Evolutionary conservation across 345 rosid genomes (phyloP).

Genomic region (Hirschfeldia incana): DNA sequence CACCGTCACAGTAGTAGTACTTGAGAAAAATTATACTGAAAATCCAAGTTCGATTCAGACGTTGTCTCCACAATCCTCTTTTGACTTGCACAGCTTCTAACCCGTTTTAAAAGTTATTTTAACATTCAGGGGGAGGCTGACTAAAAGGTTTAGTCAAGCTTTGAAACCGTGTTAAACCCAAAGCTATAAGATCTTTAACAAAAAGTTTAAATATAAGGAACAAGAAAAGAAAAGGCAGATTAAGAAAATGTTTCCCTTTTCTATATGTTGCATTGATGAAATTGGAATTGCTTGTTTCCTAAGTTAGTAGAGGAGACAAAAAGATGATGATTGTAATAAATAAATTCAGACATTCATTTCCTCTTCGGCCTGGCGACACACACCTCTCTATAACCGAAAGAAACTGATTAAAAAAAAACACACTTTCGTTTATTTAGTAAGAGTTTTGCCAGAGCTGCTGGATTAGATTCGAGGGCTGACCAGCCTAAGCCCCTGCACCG

Average conservation of each 20-base stretch:
- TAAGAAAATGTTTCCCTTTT: background rate
- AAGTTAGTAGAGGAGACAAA: background rate
- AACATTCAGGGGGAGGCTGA: background rate
- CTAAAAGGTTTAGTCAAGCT: background rate
- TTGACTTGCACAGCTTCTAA: background rate
- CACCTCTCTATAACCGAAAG: background rate
- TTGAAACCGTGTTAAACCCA: background rate
- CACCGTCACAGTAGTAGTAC: background rate
- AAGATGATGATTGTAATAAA: background rate
- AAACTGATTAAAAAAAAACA: background rate
- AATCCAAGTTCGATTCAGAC: background rate
- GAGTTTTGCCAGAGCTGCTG: constrained; percentile 95
- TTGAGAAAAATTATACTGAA: background rate
- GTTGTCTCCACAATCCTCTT: background rate
- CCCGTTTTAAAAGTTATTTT: background rate
- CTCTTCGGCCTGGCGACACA: background rate
- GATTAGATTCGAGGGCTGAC: constrained; percentile 80
- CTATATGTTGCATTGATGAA: background rate
- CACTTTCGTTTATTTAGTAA: constrained; percentile 50
- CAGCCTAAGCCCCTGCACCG: constrained; percentile 58
- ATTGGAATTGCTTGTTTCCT: background rate
- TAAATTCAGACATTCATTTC: background rate
- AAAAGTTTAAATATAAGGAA: background rate
- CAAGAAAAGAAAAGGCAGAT: background rate
- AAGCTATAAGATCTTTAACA: background rate